Evolutionary conservation across 192 early-diverging fungal species (phyloP), one percentile per base, ranked within the genome.

Genomic region (Rhizophagus prolifer): DNA sequence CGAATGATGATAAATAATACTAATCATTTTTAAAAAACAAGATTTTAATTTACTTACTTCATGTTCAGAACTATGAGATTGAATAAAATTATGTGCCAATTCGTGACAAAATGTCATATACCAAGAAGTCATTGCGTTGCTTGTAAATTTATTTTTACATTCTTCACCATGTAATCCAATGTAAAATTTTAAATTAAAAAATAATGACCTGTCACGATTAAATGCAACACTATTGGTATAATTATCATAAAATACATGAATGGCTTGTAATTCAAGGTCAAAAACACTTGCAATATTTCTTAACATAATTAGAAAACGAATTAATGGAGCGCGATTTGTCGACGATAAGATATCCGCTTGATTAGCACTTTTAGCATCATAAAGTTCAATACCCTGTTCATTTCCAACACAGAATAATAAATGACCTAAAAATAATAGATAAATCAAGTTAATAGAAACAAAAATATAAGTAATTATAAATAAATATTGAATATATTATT

Each of bases 101-200:
- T 95, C 95, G 81, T 96, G 95, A 69, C 91, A 92, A 58, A 88
- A 82, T 4, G 86, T 90, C 87, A 95, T 89, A 79, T 93, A 96
- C 95, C 95, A 95, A 79, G 94, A 95, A 62, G 89, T 85, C 76
- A 84, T 25, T 2, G 80, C 82, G 13, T 86, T 84, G 46, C 58
- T 78, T 23, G 79, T 68, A 23, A 54, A 34, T 16, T 16, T 23
- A 7, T 80, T 72, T 2, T 72, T 46, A 4, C 68, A 78, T 9
- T 68, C 64, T 60, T 83, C 82, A 63, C 85, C 87, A 65, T 94
- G 92, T 72, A 94, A 77, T 0, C 83, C 89, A 4, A 91, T 78
- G 78, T 90, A 97, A 81, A 86, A 97, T 16, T 94, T 78, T 62
- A 91, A 77, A 65, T 97, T 97, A 82, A 97, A 94, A 74, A 95